These are phyloP conservation scores for Trichoderma reesei DNA, from an alignment of 495 filamentous ascomycete species.

Conservation along the genomic window DNA sequence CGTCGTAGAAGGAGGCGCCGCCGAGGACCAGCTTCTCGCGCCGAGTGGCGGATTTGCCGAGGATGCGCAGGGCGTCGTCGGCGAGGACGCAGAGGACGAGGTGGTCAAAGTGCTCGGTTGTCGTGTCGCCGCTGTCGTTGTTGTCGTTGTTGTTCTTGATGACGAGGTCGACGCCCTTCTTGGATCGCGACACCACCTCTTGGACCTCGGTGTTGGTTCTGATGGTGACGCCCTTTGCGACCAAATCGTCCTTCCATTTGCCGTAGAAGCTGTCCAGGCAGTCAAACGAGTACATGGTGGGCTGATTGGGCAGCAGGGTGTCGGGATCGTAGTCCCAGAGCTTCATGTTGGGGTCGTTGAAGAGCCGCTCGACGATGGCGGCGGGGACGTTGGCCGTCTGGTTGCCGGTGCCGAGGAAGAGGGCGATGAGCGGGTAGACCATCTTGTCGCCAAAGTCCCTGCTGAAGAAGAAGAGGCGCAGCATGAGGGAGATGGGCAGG, in stretches of 20 bases:
- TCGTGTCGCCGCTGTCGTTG: slow-evolving; percentile 14
- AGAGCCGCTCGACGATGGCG: slow-evolving; percentile 66
- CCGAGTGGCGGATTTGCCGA: slow-evolving; percentile 52
- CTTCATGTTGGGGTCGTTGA: slow-evolving; percentile 61
- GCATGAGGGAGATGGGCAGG: slow-evolving; percentile 59
- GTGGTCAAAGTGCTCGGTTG: slow-evolving; percentile 52
- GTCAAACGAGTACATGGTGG: slow-evolving; percentile 75
- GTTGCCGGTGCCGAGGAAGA: slow-evolving; percentile 74
- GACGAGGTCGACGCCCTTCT: slow-evolving; percentile 46
- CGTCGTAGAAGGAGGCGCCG: slow-evolving; percentile 68
- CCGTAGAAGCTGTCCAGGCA: slow-evolving; percentile 63
- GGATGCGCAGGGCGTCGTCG: slow-evolving; percentile 59
- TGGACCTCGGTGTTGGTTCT: slow-evolving; percentile 54
- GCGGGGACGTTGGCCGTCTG: slow-evolving; percentile 67
- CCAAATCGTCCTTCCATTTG: slow-evolving; percentile 54
- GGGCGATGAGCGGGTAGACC: slow-evolving; percentile 59
- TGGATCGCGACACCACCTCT: slow-evolving; percentile 45
- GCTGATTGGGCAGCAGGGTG: slow-evolving; percentile 56
- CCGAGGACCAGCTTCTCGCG: slow-evolving; percentile 59
- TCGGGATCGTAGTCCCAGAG: slow-evolving; percentile 69
- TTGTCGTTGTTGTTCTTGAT: slow-evolving; percentile 20
- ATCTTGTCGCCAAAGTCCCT: slow-evolving; percentile 66
- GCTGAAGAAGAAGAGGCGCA: slow-evolving; percentile 63
- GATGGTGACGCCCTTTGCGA: slow-evolving; percentile 52
- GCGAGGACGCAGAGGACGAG: slow-evolving; percentile 67